Conservation (phyloP, 495 filamentous ascomycete genomes). For the Letharia lupina region DNA sequence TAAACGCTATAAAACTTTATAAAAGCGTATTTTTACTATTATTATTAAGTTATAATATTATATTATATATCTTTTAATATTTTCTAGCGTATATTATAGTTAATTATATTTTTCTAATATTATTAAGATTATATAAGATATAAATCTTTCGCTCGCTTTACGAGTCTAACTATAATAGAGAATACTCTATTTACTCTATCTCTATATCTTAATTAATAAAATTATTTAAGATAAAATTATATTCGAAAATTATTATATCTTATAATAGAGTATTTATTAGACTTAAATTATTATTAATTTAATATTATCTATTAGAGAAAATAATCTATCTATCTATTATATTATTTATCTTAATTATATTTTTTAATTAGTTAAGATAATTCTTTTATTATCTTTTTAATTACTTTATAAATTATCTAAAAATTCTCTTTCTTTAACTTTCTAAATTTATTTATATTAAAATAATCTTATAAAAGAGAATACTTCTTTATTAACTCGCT, state of each 20-base stretch:
- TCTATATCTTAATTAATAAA: neutral
- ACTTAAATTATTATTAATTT: neutral
- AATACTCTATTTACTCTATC: slow-evolving; percentile 1
- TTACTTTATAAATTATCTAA: neutral
- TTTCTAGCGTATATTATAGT: neutral
- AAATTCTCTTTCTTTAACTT: neutral
- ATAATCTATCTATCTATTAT: neutral
- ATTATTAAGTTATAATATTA: neutral
- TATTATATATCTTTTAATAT: neutral
- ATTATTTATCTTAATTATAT: neutral
- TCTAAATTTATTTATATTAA: neutral
- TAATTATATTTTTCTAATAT: slow-evolving; percentile 6
- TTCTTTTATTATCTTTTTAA: neutral
- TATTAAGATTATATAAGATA: slow-evolving; percentile 1
- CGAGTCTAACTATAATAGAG: neutral
- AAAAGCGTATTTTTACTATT: neutral
- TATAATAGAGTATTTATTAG: neutral
- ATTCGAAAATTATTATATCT: neutral
- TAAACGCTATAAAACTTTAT: neutral
- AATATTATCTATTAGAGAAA: neutral
- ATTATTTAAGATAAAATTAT: neutral
- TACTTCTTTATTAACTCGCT: neutral
- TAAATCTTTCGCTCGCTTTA: neutral
- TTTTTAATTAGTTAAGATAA: neutral
- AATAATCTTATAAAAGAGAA: neutral